phyloP scores from a whole-genome alignment of 1,139 yeast genomes.

The Debaryomyces nepalensis region DNA sequence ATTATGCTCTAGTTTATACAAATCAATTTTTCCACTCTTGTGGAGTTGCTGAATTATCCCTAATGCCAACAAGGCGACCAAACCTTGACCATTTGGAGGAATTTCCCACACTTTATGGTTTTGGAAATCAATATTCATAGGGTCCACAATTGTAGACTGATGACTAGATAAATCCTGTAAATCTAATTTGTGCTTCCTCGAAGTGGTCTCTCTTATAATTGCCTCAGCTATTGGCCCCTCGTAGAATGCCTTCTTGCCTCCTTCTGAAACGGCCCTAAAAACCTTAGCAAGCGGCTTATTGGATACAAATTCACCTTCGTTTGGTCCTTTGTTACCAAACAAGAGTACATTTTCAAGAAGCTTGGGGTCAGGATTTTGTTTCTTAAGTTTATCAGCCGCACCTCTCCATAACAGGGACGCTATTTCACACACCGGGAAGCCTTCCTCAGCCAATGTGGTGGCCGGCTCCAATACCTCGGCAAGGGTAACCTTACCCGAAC shows the following conservation, averaged over 20 bases:
- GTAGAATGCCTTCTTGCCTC: conserved; percentile 71
- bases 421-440: conserved; percentile 67
- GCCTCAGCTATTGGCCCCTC: conserved; percentile 69
- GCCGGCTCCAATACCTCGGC: conserved; percentile 71
- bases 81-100: conserved; percentile 84
- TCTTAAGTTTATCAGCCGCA: conserved; percentile 40
- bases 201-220: conserved; percentile 57
- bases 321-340: conserved; percentile 43
- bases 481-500: conserved; percentile 67
- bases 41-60: conserved; percentile 67
- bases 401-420: conserved; percentile 58
- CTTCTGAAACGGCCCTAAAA: conserved; percentile 52
- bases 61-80: conserved; percentile 70
- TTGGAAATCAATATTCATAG: conserved; percentile 54
- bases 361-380: conserved; percentile 37
- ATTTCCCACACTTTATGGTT: conserved; percentile 66
- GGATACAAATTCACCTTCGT: conserved; percentile 61
- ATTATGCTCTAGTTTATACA: conserved; percentile 59
- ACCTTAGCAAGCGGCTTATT: conserved; percentile 61
- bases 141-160: conserved; percentile 63
- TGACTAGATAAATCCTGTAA: conserved; percentile 61
- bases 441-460: conserved; percentile 67
- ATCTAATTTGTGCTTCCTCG: conserved; percentile 60
- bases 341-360: conserved; percentile 41
- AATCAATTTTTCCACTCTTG: conserved; percentile 47